Percentiles rank a stretch among this genome's conserved stretches.
Conservation (phyloP, 2,329 filamentous ascomycete genomes). For the Rhexocercosporidium sp. region DNA sequence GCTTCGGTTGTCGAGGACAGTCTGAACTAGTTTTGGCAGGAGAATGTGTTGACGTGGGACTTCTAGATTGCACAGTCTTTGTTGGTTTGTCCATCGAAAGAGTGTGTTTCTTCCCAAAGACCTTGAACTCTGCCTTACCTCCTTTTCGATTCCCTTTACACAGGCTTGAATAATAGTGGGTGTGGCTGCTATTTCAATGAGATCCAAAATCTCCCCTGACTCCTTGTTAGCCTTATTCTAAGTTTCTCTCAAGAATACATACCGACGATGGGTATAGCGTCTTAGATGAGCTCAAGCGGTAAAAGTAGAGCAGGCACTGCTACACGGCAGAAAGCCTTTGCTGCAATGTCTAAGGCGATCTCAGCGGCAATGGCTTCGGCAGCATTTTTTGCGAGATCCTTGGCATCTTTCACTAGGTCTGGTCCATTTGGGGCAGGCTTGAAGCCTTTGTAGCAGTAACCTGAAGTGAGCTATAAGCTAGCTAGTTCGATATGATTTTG, state of each 20-base stretch:
- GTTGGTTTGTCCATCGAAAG: conserved; percentile 29
- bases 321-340: conserved; percentile 44
- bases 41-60: conserved; percentile 3
- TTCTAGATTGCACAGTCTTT: not conserved
- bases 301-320: conserved; percentile 41
- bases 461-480: too few species aligned
- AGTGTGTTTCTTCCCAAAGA: conserved; percentile 41
- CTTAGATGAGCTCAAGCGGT: conserved; percentile 34
- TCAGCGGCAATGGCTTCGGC: conserved; percentile 39
- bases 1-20: conserved; percentile 8
- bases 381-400: conserved; percentile 36
- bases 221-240: not conserved
- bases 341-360: conserved; percentile 42
- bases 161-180: conserved; percentile 42
- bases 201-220: conserved; percentile 21
- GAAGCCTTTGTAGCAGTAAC: conserved; percentile 42
- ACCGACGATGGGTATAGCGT: conserved; percentile 35
- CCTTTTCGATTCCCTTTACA: conserved; percentile 44
- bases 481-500: too few species aligned
- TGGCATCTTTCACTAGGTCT: conserved; percentile 22
- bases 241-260: not conserved
- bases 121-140: conserved; percentile 40
- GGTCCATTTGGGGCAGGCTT: conserved; percentile 31
- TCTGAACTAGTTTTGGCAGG: conserved; percentile 12
- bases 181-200: conserved; percentile 35